Conservation (phyloP, 2,329 filamentous ascomycete genomes). For the Ramularia collo-cygni region DNA sequence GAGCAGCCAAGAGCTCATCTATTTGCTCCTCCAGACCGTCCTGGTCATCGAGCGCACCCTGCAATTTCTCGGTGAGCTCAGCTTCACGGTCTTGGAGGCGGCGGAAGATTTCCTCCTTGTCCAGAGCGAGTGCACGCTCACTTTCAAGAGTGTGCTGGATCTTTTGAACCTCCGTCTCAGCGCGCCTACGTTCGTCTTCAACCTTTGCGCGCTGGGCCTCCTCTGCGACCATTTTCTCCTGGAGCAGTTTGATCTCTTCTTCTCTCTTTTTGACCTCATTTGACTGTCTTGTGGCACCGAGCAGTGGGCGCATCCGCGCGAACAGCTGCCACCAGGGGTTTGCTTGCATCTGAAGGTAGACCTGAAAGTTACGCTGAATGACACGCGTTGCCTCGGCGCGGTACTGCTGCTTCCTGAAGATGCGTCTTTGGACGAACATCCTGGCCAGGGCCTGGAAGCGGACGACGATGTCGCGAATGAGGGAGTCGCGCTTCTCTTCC, state of each 20-base stretch:
- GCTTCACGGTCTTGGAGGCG: conserved; percentile 86
- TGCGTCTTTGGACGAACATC: conserved; percentile 79
- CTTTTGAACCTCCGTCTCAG: conserved; percentile 77
- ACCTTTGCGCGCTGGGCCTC: conserved; percentile 66
- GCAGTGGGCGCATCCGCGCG: conserved; percentile 86
- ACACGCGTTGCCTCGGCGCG: conserved; percentile 90
- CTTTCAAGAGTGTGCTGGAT: conserved; percentile 94
- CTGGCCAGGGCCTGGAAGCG: conserved; percentile 87
- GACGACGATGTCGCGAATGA: conserved; percentile 91
- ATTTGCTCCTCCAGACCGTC: conserved; percentile 90
- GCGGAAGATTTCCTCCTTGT: conserved; percentile 99
- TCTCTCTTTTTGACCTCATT: conserved; percentile 93
- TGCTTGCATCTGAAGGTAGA: conserved; percentile 80
- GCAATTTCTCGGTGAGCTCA: conserved; percentile 86
- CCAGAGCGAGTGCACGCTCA: conserved; percentile 86
- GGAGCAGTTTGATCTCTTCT: conserved; percentile 82
- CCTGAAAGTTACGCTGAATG: conserved; percentile 87
- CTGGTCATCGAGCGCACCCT: conserved; percentile 87
- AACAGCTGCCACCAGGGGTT: conserved; percentile 98
- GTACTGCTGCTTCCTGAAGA: conserved; percentile 89
- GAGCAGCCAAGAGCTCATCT: conserved; percentile 79
- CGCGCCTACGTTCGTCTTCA: conserved; percentile 84
- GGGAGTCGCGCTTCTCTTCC: conserved; percentile 86
- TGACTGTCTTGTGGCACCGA: conserved; percentile 85
- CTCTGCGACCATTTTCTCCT: conserved; percentile 75